phyloP scores from a whole-genome alignment of 371 early-diverging fungal species.

The Zopfochytrium polystomum region DNA sequence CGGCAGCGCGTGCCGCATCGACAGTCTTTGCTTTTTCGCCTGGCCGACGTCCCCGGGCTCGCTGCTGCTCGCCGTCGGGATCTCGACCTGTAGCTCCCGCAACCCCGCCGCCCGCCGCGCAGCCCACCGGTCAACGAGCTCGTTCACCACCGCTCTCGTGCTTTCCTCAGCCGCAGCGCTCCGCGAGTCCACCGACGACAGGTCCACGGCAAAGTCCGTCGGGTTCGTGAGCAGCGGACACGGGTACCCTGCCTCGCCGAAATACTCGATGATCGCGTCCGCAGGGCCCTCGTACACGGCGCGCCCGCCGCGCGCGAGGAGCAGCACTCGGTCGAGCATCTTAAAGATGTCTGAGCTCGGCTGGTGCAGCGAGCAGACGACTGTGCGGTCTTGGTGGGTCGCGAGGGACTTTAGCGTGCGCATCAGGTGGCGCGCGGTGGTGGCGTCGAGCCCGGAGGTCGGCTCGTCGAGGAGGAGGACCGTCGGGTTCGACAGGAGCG shows the following conservation, averaged over 20 bases:
- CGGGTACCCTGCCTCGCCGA: conserved; percentile 28
- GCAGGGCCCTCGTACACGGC: conserved; percentile 73
- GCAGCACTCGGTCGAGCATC: conserved; percentile 81
- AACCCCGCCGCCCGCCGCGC: no score
- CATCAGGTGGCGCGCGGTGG: conserved; percentile 89
- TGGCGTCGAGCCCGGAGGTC: conserved; percentile 79
- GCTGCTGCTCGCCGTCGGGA: neutral
- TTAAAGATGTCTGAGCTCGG: conserved; percentile 89
- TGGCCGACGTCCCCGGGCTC: no score
- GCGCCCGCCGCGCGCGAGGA: conserved; percentile 76
- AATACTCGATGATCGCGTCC: conserved; percentile 34
- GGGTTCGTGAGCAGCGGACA: conserved; percentile 46
- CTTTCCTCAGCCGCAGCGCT: conserved; percentile 21
- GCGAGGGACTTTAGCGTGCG: conserved; percentile 80
- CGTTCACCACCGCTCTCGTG: conserved; percentile 26
- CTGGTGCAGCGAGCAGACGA: conserved; percentile 90
- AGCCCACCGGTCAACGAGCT: conserved; percentile 27
- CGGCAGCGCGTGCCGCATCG: conserved; percentile 19
- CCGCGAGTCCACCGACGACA: conserved; percentile 36
- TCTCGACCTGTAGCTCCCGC: no score
- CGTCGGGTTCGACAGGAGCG: conserved; percentile 46
- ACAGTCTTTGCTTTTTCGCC: conserved; percentile 3
- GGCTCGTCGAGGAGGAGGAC: conserved; percentile 60
- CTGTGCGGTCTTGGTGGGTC: conserved; percentile 75
- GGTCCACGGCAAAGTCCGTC: conserved; percentile 45